Percentiles rank a stretch among this genome's conserved stretches.
Evolutionary conservation across 345 rosid genomes (phyloP).

Genomic region (Rhodamnia argentea): DNA sequence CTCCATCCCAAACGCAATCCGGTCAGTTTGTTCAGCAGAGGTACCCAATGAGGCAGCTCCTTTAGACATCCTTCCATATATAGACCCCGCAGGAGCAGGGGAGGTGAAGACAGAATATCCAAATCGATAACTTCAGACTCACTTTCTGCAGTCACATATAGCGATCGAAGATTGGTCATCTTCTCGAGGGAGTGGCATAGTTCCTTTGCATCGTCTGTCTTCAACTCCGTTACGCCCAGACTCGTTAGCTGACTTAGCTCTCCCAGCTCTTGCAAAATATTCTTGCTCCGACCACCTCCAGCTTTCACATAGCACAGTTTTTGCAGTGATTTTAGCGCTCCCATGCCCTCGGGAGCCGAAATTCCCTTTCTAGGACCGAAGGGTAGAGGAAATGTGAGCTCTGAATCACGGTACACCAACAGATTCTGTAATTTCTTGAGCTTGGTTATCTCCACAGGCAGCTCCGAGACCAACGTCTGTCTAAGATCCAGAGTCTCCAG

Average conservation of each 20-base stretch:
- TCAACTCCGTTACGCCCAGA: not conserved
- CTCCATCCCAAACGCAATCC: not conserved
- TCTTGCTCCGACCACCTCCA: not conserved
- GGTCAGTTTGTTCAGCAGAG: not conserved
- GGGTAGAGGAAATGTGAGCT: rapidly evolving
- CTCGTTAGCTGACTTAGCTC: not conserved
- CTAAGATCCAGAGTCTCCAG: not conserved
- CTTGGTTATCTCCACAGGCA: not conserved
- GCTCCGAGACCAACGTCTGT: not conserved
- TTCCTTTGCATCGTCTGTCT: not conserved
- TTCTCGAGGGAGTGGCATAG: not conserved
- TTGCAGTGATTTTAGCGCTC: not conserved
- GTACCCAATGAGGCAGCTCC: not conserved
- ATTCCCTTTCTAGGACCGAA: rapidly evolving
- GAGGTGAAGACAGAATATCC: not conserved
- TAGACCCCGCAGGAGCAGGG: rapidly evolving
- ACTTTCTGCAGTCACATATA: not conserved
- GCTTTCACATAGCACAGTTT: not conserved
- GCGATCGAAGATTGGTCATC: not conserved
- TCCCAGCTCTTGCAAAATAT: not conserved
- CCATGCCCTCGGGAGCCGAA: not conserved
- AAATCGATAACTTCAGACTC: not conserved
- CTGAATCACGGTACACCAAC: rapidly evolving
- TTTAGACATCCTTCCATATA: not conserved
- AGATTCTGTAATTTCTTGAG: not conserved